Conservation (phyloP, 2,329 filamentous ascomycete species). For the Botrytis tulipae region DNA sequence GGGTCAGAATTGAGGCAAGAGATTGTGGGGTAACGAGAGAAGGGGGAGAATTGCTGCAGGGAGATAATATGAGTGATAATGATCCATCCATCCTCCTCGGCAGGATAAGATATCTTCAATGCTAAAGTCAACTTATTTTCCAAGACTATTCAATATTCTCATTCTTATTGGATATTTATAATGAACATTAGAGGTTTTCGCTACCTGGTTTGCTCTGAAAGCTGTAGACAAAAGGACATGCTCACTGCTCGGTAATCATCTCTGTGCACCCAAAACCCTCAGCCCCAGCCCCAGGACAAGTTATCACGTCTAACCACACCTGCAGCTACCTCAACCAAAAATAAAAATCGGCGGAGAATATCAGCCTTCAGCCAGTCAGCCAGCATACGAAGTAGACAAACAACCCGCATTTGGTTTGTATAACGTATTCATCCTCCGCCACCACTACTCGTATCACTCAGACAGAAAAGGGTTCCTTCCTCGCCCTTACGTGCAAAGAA, state of each 20-base stretch:
- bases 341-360: neutral
- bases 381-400: neutral
- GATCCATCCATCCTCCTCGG: neutral
- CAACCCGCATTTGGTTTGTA: neutral
- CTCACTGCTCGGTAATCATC: neutral
- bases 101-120: neutral
- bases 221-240: neutral
- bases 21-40: slow-evolving; percentile 4
- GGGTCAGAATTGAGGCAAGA: neutral
- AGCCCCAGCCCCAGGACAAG: neutral
- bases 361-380: neutral
- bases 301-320: neutral
- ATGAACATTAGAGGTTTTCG: neutral
- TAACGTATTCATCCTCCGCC: neutral
- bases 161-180: neutral
- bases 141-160: neutral
- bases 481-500: neutral
- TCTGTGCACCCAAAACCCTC: neutral
- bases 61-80: neutral
- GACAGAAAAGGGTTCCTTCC: neutral
- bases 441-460: neutral
- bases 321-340: neutral
- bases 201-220: neutral
- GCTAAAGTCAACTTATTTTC: neutral
- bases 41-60: neutral